Percentiles rank a stretch among this genome's conserved stretches.
These are phyloP conservation scores for Lactifluus pinguis DNA, from an alignment of 768 basidiomycete genomes.

Conservation along the genomic window DNA sequence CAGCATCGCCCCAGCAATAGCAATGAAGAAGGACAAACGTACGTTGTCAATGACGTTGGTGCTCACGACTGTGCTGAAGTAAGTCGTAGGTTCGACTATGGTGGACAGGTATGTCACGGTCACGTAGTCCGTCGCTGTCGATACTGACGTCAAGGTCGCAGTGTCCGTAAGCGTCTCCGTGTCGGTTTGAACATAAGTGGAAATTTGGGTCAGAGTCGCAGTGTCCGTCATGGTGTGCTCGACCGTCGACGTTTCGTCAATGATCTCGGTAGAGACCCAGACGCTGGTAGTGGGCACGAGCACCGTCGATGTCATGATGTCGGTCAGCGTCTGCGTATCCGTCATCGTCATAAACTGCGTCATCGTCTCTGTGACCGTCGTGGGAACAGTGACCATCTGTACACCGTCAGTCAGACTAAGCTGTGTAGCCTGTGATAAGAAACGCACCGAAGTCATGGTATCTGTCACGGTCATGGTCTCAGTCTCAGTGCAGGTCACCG, in stretches of 20 bases:
- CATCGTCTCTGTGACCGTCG: slow-evolving; percentile 19
- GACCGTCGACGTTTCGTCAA: slow-evolving; percentile 53
- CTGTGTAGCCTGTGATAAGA: not conserved
- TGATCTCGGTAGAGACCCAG: slow-evolving; percentile 43
- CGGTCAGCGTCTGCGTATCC: slow-evolving; percentile 16
- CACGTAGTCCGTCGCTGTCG: slow-evolving; percentile 49
- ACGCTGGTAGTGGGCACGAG: slow-evolving; percentile 54
- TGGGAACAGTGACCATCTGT: slow-evolving; percentile 14
- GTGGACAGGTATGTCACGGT: slow-evolving; percentile 48
- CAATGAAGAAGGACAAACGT: slow-evolving; percentile 20
- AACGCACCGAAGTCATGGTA: slow-evolving; percentile 22
- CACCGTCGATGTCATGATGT: slow-evolving; percentile 38
- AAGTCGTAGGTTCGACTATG: slow-evolving; percentile 48
- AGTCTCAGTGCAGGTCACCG: slow-evolving; percentile 26
- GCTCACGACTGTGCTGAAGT: slow-evolving; percentile 43
- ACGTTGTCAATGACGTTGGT: slow-evolving; percentile 54
- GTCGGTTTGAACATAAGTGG: slow-evolving; percentile 40
- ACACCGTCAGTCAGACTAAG: not conserved
- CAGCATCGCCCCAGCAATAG: not conserved
- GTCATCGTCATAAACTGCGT: slow-evolving; percentile 20
- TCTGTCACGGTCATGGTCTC: slow-evolving; percentile 22
- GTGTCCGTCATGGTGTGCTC: slow-evolving; percentile 28
- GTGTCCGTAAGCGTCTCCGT: slow-evolving; percentile 29
- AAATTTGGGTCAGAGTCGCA: slow-evolving; percentile 47
- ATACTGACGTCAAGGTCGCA: slow-evolving; percentile 36